phyloP scores from a whole-genome alignment of 2,329 filamentous ascomycete genomes.

The Aureobasidium sp. region DNA sequence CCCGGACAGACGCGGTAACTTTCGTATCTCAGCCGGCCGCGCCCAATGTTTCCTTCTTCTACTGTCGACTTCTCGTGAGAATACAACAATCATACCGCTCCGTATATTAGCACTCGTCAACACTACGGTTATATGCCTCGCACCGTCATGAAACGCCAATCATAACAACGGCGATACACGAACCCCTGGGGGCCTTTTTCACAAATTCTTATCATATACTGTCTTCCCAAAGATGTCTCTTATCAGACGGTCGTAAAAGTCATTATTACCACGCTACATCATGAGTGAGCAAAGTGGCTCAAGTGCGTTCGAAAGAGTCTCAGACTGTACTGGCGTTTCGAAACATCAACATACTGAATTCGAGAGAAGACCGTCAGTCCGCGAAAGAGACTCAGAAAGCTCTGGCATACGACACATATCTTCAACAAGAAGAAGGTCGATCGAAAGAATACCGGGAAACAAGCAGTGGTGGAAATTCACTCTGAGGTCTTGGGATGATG shows the following conservation, averaged over 20 bases:
- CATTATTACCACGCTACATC: too few species aligned
- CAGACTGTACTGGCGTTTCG: background rate
- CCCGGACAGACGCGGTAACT: background rate
- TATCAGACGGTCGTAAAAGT: background rate
- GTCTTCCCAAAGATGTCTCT: background rate
- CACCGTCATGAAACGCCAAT: background rate
- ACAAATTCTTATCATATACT: background rate
- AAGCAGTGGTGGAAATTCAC: conserved; percentile 9
- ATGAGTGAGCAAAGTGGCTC: conserved; percentile 1
- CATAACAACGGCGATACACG: background rate
- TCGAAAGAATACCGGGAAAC: background rate
- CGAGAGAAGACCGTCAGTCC: background rate
- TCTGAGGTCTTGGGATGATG: conserved; percentile 23
- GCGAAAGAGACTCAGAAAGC: background rate
- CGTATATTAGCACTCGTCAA: background rate
- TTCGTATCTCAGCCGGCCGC: background rate
- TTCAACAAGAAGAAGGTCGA: background rate
- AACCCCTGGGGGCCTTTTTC: background rate
- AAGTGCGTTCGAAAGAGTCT: background rate
- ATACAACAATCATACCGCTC: too few species aligned
- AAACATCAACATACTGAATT: background rate
- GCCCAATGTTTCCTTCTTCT: background rate
- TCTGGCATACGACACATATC: background rate
- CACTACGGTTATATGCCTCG: background rate
- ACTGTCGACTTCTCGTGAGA: background rate